These are phyloP conservation scores for Pythium insidiosum DNA, from an alignment of 352 stramenopile species.

Conservation along the genomic window DNA sequence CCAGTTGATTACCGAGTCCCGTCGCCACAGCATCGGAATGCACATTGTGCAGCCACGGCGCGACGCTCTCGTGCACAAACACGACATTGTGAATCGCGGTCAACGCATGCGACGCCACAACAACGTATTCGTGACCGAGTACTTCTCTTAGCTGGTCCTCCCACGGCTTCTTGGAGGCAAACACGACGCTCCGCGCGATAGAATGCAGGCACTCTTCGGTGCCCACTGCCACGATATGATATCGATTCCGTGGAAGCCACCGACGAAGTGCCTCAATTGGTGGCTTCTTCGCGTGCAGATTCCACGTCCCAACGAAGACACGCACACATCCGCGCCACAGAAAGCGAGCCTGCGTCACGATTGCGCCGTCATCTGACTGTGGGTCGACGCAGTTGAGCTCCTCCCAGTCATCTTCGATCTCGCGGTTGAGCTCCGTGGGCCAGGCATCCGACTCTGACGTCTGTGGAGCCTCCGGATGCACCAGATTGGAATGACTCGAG, in stretches of 20 bases:
- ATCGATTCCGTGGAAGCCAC: constrained; percentile 73
- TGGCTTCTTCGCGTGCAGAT: constrained; percentile 74
- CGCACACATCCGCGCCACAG: constrained; percentile 34
- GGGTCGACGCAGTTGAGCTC: constrained; percentile 29
- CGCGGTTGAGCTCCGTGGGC: constrained; percentile 46
- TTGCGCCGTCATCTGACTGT: constrained; percentile 13
- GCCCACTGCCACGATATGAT: constrained; percentile 83
- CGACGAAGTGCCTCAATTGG: constrained; percentile 41
- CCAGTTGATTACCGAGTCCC: constrained; percentile 91
- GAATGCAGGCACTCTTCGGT: constrained; percentile 93
- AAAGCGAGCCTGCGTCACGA: constrained; percentile 28
- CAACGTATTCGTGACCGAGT: constrained; percentile 80
- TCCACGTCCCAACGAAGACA: constrained; percentile 83
- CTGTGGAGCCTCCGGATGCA: neutral
- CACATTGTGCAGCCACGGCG: constrained; percentile 81
- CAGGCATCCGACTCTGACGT: constrained; percentile 13
- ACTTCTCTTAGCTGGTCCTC: constrained; percentile 45
- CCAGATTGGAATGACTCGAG: constrained; percentile 5
- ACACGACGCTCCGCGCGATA: constrained; percentile 90
- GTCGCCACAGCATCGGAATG: constrained; percentile 89
- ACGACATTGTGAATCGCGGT: constrained; percentile 92
- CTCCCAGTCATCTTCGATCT: constrained; percentile 37
- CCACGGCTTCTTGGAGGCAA: constrained; percentile 86
- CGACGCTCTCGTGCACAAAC: constrained; percentile 85
- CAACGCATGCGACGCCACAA: constrained; percentile 86